phyloP scores from a whole-genome alignment of 257 asterid genomes.

The Capsicum baccatum region DNA sequence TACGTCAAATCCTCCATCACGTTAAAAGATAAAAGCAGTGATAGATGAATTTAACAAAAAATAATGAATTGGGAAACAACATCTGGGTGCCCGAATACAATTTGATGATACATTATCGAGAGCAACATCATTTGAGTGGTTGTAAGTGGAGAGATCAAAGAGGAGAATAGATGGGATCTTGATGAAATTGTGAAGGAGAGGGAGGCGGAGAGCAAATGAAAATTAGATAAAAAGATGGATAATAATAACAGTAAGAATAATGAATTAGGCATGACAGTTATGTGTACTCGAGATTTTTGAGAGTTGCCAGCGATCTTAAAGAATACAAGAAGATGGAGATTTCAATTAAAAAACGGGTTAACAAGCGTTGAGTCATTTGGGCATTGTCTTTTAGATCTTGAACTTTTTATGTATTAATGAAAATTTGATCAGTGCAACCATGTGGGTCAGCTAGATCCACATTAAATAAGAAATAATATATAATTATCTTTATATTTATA shows the following conservation, averaged over 20 bases:
- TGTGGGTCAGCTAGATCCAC: no score
- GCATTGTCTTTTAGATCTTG: no score
- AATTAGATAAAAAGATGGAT: conserved; percentile 62
- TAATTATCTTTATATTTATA: no score
- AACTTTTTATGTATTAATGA: no score
- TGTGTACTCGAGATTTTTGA: not conserved
- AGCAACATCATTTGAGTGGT: conserved; percentile 89
- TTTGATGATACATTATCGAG: conserved; percentile 49
- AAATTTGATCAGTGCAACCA: no score
- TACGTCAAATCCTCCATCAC: no score
- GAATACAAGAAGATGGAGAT: not conserved
- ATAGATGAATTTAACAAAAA: no score
- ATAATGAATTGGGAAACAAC: no score
- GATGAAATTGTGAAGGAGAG: conserved; percentile 64
- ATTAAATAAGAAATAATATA: no score
- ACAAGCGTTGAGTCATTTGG: not conserved
- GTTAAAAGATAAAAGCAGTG: no score
- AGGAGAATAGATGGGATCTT: conserved; percentile 80
- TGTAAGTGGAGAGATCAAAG: conserved; percentile 80
- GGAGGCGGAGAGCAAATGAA: conserved; percentile 56
- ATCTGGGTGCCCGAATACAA: conserved; percentile 54
- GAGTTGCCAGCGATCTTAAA: not conserved
- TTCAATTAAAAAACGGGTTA: conserved; percentile 1
- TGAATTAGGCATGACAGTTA: conserved; percentile 35
- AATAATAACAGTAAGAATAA: conserved; percentile 44